Percentiles rank a stretch among this genome's conserved stretches.
Conservation (phyloP, 1,284 basidiomycete genomes). For the Filobasidium uniguttulatum region DNA sequence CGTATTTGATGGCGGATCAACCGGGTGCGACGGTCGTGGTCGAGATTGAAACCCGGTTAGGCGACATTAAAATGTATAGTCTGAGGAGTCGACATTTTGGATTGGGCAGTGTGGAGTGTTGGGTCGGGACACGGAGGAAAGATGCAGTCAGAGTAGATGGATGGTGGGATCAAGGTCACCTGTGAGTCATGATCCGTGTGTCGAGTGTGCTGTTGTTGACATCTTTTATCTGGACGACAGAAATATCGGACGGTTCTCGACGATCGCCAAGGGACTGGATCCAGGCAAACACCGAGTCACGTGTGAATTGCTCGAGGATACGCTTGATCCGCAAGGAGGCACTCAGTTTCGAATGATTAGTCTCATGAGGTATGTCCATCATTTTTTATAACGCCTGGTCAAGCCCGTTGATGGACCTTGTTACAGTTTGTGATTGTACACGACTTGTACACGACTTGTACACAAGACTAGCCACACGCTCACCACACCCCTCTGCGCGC, state of each 20-base stretch:
- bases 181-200: conserved; percentile 17
- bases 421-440: no score
- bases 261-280: conserved; percentile 7
- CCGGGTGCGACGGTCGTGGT: conserved; percentile 28
- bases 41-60: conserved; percentile 27
- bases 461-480: no score
- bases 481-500: no score
- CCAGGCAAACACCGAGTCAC: conserved; percentile 11
- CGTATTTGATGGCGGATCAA: conserved; percentile 25
- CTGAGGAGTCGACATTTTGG: conserved; percentile 28
- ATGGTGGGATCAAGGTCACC: conserved; percentile 29
- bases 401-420: no score
- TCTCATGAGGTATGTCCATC: conserved; percentile 15
- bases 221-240: neutral
- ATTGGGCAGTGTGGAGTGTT: conserved; percentile 30
- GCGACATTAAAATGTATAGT: conserved; percentile 33
- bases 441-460: no score
- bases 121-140: conserved; percentile 26
- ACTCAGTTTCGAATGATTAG: conserved; percentile 15
- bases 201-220: neutral
- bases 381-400: no score
- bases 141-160: conserved; percentile 22
- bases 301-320: conserved; percentile 15
- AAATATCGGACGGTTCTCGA: conserved; percentile 16
- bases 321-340: conserved; percentile 14